Evolutionary conservation across 495 filamentous ascomycete genomes (phyloP), one percentile per base, ranked within the genome.

Genomic region (Sordaria brevicollis): DNA sequence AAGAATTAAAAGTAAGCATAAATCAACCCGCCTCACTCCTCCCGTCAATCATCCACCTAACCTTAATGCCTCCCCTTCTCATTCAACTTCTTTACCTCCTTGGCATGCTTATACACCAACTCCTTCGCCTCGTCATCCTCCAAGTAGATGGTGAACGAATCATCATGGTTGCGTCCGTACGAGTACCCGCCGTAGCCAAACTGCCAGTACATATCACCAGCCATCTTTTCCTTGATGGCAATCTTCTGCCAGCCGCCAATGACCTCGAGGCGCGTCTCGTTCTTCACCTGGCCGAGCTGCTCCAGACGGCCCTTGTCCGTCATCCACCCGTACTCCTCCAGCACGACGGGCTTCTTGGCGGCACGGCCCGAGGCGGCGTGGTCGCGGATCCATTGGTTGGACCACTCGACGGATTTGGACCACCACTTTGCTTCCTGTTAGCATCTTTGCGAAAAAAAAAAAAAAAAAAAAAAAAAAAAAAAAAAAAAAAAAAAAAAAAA

Each of bases 241-340:
- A 87, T 80, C 35, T 80, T 74, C 78, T 91, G 90, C 89, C 89
- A 92, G 31, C 81, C 79, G 11, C 79, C 79, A 74, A 87, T 78
- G 6, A 88, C 81, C n/a, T 79, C 80, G 35, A 81, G 66, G 2
- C 84, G 68, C 33, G 82, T 81, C 34, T 73, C 66, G 68, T 82
- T 79, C 41, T 73, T 68, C 34, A 75, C 74, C 37, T 67, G 76
- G 49, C 76, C 73, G 9, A 74, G 72, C 66, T 78, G 71, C 38
- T 76, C 76, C 74, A 84, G 67, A 76, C 82, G 70, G 78, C 71
- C 62, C 73, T 81, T 77, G 49, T 79, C 75, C 3, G 78, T 82
- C 43, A 85, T 74, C 72, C 74, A 81, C 70, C 89, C 88, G 71
- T 92, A 92, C 75, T 91, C 90, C 72, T 92, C 90, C 66, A 89